Base-by-base conservation (phyloP, 2,329 filamentous ascomycete genomes). In the Colletotrichum tropicicola region DNA sequence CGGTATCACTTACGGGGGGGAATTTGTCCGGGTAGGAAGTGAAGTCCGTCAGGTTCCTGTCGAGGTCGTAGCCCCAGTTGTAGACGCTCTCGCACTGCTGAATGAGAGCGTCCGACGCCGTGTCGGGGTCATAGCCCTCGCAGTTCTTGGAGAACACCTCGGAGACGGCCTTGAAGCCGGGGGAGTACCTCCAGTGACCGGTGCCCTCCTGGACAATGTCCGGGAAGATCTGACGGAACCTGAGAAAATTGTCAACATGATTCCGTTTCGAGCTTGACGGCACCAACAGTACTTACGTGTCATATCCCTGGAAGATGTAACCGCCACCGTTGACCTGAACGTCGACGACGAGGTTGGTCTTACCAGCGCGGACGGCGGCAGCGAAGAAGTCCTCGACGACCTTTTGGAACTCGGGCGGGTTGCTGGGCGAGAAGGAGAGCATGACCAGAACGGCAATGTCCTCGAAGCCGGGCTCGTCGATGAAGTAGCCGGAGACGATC, bases 311-410 rank as follows among this genome's bases (percentile, higher is more conserved):
- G 13, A 87, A 72, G 49, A 89, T 84, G 7, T 80, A 82, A 21
- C 88, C 88, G 41, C 88, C 88, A 4, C 81, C 83, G 67, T 90
- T 90, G 41, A 80, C 80, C 9, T 80, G 82, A 3, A 90, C 74
- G 68, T 89, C 87, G 25, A 91, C 77, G n/a, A 90, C 82, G 0
- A 90, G 80, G 73, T 87, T 87, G 39, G 80, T 87, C 75, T 88
- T 89, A 61, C 83, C 84, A 1, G 79, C 80, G 6, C 78, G 77
- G 2, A 72, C 64, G 13, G 75, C 75, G 13, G 74, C 60, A 35
- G 72, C 69, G 45, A 80, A 73, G 67, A 79, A 79, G 13, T 75
- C 68, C 39, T 70, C 68, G 37, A 70, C 70, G 0, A 78, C 74
- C 4, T 71, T 67, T 45, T 81, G 75, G 62, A 80, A 81, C 55